Evolutionary conservation across 2,329 filamentous ascomycete species (phyloP).

Genomic region (Podosphaera aphanis): DNA sequence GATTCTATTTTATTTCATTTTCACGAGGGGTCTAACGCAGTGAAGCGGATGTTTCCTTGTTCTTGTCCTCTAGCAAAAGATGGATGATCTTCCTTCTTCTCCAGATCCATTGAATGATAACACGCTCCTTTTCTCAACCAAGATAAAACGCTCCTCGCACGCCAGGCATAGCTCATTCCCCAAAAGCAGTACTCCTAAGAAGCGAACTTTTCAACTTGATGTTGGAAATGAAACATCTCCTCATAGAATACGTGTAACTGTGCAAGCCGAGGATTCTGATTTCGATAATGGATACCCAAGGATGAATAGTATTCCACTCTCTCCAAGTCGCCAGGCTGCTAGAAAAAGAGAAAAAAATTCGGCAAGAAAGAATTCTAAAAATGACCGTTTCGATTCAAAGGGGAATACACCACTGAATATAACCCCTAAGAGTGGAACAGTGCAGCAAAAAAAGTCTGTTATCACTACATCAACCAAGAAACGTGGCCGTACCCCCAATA

Average conservation of each 20-base stretch:
- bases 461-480: slow-evolving; percentile 17
- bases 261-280: slow-evolving; percentile 15
- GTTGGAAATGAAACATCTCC: slow-evolving; percentile 16
- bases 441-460: slow-evolving; percentile 21
- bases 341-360: slow-evolving; percentile 11
- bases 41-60: too few relatives aligned
- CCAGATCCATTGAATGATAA: slow-evolving; percentile 17
- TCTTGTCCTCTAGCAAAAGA: neutral
- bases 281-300: slow-evolving; percentile 8
- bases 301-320: slow-evolving; percentile 4
- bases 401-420: slow-evolving; percentile 8
- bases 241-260: slow-evolving; percentile 16
- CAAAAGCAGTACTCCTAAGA: slow-evolving; percentile 14
- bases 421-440: slow-evolving; percentile 20
- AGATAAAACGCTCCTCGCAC: slow-evolving; percentile 9
- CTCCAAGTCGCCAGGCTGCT: slow-evolving; percentile 6
- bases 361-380: slow-evolving; percentile 15
- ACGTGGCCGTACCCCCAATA: slow-evolving; percentile 9
- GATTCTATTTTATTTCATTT: too few relatives aligned
- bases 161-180: slow-evolving; percentile 8
- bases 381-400: slow-evolving; percentile 15
- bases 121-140: slow-evolving; percentile 11
- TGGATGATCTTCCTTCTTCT: slow-evolving; percentile 8
- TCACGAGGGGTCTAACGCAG: too few relatives aligned
- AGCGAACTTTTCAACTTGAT: slow-evolving; percentile 16